Evolutionary conservation across 192 early-diverging fungal species (phyloP).

Genomic region (Entomortierella lignicola): DNA sequence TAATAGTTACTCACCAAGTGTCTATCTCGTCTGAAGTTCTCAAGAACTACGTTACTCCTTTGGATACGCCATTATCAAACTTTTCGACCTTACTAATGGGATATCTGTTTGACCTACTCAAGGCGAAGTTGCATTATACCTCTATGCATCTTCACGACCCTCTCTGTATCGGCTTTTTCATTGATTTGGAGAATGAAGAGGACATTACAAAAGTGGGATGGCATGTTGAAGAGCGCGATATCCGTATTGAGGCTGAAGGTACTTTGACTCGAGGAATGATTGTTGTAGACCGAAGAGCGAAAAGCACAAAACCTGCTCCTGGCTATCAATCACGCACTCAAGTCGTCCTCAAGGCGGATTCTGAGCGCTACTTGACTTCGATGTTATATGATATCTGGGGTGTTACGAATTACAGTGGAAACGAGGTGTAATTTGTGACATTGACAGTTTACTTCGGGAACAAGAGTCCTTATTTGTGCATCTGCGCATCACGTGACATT

Average conservation of each 20-base stretch:
- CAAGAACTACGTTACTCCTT: constrained; percentile 29
- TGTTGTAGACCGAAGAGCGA: constrained; percentile 36
- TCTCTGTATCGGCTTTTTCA: constrained; percentile 50
- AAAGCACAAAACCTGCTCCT: constrained; percentile 28
- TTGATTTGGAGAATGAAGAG: constrained; percentile 49
- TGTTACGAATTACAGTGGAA: constrained; percentile 4
- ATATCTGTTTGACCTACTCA: constrained; percentile 27
- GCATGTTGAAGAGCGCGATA: constrained; percentile 53
- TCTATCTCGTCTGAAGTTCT: constrained; percentile 6
- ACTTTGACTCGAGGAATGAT: constrained; percentile 60
- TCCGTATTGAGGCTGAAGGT: constrained; percentile 59
- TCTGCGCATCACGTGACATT: background rate
- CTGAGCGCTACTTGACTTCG: constrained; percentile 30
- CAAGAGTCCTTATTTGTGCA: too few relatives aligned
- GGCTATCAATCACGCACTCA: constrained; percentile 11
- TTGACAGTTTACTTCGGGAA: too few relatives aligned
- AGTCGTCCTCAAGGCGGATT: constrained; percentile 38
- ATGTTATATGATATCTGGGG: constrained; percentile 52
- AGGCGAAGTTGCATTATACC: constrained; percentile 7
- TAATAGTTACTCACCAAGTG: constrained; percentile 32
- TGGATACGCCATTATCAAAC: constrained; percentile 42
- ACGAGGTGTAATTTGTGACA: background rate
- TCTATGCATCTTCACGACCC: constrained; percentile 51
- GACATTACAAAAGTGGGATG: constrained; percentile 40
- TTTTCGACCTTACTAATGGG: constrained; percentile 18